Percentiles rank a stretch among this genome's conserved stretches.
These are phyloP conservation scores for Hericium rajendrae DNA, from an alignment of 768 basidiomycete species.

Conservation along the genomic window DNA sequence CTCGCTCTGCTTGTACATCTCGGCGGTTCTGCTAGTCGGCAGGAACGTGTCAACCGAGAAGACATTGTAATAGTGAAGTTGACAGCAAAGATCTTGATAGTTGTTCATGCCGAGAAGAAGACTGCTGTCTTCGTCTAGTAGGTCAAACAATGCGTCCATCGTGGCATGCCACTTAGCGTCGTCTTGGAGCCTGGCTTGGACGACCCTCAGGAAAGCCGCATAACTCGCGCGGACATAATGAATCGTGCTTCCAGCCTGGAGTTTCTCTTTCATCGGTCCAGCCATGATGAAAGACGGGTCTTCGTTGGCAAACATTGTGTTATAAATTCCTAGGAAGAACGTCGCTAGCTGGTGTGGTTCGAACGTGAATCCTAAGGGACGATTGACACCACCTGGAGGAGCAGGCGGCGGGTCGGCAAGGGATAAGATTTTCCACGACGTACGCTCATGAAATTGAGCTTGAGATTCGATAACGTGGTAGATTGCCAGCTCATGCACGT, in stretches of 20 bases:
- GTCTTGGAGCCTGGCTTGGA: conserved; percentile 23
- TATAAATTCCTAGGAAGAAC: conserved; percentile 34
- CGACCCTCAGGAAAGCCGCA: conserved; percentile 31
- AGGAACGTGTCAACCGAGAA: conserved; percentile 6
- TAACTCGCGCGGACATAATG: conserved; percentile 44
- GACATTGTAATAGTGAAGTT: not conserved
- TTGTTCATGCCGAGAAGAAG: not conserved
- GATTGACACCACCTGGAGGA: not conserved
- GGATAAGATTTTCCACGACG: not conserved
- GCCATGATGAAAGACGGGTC: conserved; percentile 11
- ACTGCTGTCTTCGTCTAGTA: not conserved
- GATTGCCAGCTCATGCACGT: not conserved
- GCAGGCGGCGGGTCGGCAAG: conserved; percentile 11
- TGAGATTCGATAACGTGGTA: not conserved
- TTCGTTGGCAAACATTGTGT: conserved; percentile 35
- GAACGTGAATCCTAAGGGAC: conserved; percentile 9
- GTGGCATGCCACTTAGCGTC: conserved; percentile 31
- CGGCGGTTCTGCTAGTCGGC: not conserved
- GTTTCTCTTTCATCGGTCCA: conserved; percentile 1
- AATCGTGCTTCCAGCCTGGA: conserved; percentile 15
- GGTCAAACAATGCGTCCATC: conserved; percentile 26
- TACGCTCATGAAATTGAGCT: not conserved
- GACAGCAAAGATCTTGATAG: not conserved
- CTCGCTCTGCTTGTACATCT: not conserved
- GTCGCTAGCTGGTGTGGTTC: conserved; percentile 26